Percentiles rank a stretch among this genome's conserved stretches.
Conservation (phyloP, 2,329 filamentous ascomycete species). For the Trichoderma atroviride region DNA sequence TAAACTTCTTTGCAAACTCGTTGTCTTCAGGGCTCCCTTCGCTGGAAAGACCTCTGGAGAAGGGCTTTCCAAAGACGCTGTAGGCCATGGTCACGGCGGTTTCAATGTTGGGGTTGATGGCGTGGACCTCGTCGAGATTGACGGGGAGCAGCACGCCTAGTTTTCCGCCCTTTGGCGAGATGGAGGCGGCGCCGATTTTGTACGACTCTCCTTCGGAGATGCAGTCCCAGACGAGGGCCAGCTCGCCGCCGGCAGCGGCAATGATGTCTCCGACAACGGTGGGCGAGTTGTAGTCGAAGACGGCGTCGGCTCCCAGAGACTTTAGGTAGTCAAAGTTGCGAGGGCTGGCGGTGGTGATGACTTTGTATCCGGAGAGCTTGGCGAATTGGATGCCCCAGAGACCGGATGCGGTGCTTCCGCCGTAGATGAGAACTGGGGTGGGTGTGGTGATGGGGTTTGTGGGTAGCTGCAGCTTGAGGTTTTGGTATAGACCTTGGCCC, state of each 20-base stretch:
- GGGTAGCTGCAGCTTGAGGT: conserved; percentile 51
- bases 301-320: conserved; percentile 48
- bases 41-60: conserved; percentile 31
- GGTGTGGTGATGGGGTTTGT: conserved; percentile 41
- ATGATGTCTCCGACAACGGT: conserved; percentile 34
- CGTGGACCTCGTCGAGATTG: conserved; percentile 33
- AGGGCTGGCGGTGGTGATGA: conserved; percentile 46
- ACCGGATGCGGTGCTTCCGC: conserved; percentile 57
- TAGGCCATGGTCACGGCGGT: conserved; percentile 45
- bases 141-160: conserved; percentile 48
- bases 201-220: conserved; percentile 21
- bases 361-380: conserved; percentile 44
- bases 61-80: conserved; percentile 43
- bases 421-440: conserved; percentile 49
- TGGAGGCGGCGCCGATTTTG: conserved; percentile 39
- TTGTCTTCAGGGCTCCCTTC: conserved; percentile 37
- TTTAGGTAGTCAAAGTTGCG: conserved; percentile 42
- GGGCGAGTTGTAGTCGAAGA: conserved; percentile 49
- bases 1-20: conserved; percentile 43
- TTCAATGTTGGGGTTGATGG: conserved; percentile 36
- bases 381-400: conserved; percentile 53
- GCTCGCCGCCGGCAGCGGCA: conserved; percentile 28
- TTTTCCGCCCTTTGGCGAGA: conserved; percentile 36
- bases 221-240: conserved; percentile 22
- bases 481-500: conserved; percentile 47